Conservation (phyloP, 768 basidiomycete genomes). For the Tylopilus felleus region DNA sequence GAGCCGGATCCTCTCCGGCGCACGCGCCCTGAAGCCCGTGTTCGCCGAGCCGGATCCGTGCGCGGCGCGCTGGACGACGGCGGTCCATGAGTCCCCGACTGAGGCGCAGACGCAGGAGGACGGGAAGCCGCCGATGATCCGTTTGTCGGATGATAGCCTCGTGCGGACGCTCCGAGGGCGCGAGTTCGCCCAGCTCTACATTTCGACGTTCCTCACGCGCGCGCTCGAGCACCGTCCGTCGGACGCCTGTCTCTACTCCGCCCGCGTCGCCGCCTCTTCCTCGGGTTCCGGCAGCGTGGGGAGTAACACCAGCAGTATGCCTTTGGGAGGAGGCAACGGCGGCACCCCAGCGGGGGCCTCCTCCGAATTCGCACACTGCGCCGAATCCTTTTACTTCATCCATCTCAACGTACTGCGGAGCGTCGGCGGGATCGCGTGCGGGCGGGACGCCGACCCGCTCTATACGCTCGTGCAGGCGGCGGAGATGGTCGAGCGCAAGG, state of each 20-base stretch:
- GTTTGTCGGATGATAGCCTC: conserved; percentile 40
- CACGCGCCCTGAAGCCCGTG: conserved; percentile 34
- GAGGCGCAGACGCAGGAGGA: neutral
- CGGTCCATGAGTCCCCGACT: neutral
- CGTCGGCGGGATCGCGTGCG: conserved; percentile 66
- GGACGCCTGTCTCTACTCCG: conserved; percentile 43
- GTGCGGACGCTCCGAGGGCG: conserved; percentile 55
- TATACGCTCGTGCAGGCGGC: conserved; percentile 64
- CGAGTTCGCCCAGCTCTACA: conserved; percentile 58
- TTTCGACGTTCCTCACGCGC: conserved; percentile 56
- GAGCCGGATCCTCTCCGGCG: conserved; percentile 60
- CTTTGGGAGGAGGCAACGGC: no score
- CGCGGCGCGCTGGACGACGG: neutral
- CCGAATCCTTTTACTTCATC: conserved; percentile 73
- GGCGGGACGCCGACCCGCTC: conserved; percentile 71
- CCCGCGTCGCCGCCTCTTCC: conserved; percentile 13
- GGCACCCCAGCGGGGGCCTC: neutral
- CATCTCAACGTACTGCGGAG: conserved; percentile 68
- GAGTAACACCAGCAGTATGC: neutral
- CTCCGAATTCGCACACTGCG: conserved; percentile 38
- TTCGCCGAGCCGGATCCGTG: conserved; percentile 26
- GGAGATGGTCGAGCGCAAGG: conserved; percentile 69
- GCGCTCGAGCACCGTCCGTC: conserved; percentile 56
- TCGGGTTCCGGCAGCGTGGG: neutral
- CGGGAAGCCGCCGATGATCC: conserved; percentile 10